A percentile compares a stretch with the other conserved stretches of the same genome.
These are phyloP conservation scores for Colletotrichum horii DNA, from an alignment of 2,329 filamentous ascomycete genomes.

Conservation along the genomic window DNA sequence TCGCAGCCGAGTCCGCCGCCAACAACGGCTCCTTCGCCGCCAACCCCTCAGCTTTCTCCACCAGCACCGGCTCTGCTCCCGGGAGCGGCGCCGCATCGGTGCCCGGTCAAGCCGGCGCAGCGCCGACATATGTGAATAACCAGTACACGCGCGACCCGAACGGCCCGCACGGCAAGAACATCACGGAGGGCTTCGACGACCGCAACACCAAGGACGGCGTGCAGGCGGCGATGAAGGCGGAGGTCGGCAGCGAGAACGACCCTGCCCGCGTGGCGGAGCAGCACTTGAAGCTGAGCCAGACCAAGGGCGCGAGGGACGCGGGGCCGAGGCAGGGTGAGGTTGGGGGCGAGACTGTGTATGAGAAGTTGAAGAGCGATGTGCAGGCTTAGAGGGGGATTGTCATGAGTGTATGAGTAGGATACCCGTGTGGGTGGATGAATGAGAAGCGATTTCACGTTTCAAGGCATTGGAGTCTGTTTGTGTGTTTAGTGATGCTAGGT, in stretches of 20 bases:
- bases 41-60: constrained; percentile 57
- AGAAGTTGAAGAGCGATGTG: constrained; percentile 30
- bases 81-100: constrained; percentile 8
- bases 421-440: background rate
- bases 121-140: constrained; percentile 43
- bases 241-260: constrained; percentile 53
- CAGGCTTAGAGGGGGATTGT: background rate
- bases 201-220: constrained; percentile 38
- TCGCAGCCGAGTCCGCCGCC: constrained; percentile 75
- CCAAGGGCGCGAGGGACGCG: constrained; percentile 26
- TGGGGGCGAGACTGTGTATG: constrained; percentile 32
- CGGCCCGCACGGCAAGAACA: constrained; percentile 49
- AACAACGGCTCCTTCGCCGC: constrained; percentile 64
- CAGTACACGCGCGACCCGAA: constrained; percentile 33
- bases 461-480: background rate
- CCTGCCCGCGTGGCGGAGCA: constrained; percentile 50
- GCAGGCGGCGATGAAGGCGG: constrained; percentile 42
- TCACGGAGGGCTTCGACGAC: constrained; percentile 39
- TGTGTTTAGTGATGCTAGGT: background rate
- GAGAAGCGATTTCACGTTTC: background rate
- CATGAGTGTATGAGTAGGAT: constrained; percentile 8
- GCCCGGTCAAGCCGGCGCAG: constrained; percentile 27
- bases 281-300: constrained; percentile 38
- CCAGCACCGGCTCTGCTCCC: constrained; percentile 4
- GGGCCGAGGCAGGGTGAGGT: constrained; percentile 30